Base-by-base conservation (phyloP, 1,284 basidiomycete genomes). In the Neolentinus lepideus region DNA sequence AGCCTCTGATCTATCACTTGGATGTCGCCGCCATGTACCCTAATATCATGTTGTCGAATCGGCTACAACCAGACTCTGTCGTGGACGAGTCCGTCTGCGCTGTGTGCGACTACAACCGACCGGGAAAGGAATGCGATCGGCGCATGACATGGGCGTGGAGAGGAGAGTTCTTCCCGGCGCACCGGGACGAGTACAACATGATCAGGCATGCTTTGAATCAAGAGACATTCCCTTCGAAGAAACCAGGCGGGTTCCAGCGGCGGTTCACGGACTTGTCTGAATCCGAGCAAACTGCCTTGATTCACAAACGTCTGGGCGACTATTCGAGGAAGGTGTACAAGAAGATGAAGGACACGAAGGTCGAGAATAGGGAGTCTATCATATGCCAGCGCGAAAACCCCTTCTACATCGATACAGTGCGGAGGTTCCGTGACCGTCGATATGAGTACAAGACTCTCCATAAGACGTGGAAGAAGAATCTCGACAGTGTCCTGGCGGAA, bases 21-120 rank as follows among this genome's bases (percentile, higher is more conserved):
- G 97, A 99, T 67, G 97, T 99, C 59, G 97, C 97, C 1, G 97
- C 97, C 62, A 99, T 99, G 97, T 99, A 99, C 68, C 97, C 97
- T 57, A 99, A 99, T 74, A 99, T 99, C 84, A 99, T 99, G 97
- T 89, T 99, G 76, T 98, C 94, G 27, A 99, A 99, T 70, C 92
- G 97, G 55, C 81, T 99, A 2, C 97, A 99, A 65, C 97, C 97
- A 1, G 97, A 99, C 71, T 97, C 97, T 1, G 92, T 99, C 71
- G 92, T 98, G 16, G 92, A 96, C 67, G 97, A 99, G 71, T 87
- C 95, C 8, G 91, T 88, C 47, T 99, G 97, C 67, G 97, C 97
- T 0, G 94, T 98, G 4, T 99, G 97, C 73, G 97, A 99, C 73
- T 99, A 90, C 72, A 99, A 99, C 66, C 84, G 95, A 3, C 95